phyloP scores from a whole-genome alignment of 257 asterid species.

The Solanum peruvianum region DNA sequence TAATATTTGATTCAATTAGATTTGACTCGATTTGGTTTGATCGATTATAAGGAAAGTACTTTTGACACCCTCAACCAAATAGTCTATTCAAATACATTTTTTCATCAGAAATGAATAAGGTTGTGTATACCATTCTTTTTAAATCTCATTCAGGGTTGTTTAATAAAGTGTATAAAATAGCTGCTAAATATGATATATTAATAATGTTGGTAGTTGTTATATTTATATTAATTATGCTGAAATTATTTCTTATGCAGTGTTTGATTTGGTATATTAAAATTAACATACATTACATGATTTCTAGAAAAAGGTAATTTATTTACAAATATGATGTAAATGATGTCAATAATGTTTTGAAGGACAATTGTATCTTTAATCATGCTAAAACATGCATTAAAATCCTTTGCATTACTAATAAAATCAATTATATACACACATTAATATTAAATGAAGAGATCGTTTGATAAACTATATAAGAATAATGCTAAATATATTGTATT shows the following conservation, averaged over 20 bases:
- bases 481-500: no score
- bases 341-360: neutral
- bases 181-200: neutral
- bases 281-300: neutral
- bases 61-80: no score
- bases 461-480: no score
- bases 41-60: neutral
- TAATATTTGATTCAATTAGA: no score
- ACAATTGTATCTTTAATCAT: neutral
- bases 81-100: no score
- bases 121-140: no score
- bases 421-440: neutral
- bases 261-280: neutral
- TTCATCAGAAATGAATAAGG: no score
- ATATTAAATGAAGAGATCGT: neutral
- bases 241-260: no score
- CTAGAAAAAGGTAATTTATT: neutral
- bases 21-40: no score
- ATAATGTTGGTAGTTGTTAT: no score
- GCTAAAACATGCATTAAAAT: neutral
- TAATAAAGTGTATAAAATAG: no score
- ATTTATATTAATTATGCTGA: no score
- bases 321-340: neutral
- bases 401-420: neutral
- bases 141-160: neutral